Evolutionary conservation across 441 rosid species (phyloP), one percentile per base, ranked within the genome.

Genomic region (Populus tomentosa): DNA sequence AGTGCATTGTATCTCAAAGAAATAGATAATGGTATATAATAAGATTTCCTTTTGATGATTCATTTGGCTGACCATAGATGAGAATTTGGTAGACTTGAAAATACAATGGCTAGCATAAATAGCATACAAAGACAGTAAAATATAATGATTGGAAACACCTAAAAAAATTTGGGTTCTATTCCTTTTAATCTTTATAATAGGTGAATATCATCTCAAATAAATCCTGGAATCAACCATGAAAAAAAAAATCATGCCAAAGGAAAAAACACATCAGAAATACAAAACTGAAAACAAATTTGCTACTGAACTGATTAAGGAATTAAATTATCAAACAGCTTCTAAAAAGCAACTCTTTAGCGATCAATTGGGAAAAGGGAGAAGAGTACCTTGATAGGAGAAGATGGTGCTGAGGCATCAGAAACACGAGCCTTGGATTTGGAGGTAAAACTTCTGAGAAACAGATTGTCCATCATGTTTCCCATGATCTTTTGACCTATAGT

Each of bases 401-500:
- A 89, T 42, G 98, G 97, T 69, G 82, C 78, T 69, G 94, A 82
- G 72, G 87, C 84, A 71, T 94, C 98, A 69, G 90, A 80, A 73
- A 79, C 78, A 77, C 65, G 88, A 76, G 64, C 85, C 85, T 86
- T 93, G 26, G 98, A 82, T 83, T 91, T 94, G 75, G 98, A 90
- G 80, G 97, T 88, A 80, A 92, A 89, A 85, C 81, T 93, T 87
- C 98, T 90, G 61, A 91, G 85, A 75, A 97, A 91, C 73, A 94
- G 79, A 85, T 89, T 97, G 84, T 94, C 98, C 96, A 95, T 94
- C 91, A 90, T 80, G 79, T 91, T 91, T 67, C 89, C 95, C 88
- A 92, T 88, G 74, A 97, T 84, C 79, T 94, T 88, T 84, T 92
- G 99, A 73, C 99, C 98, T 71, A 95, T 71, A 18, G 97, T 95